A percentile compares a stretch with the other conserved stretches of the same genome.
Conservation (phyloP, 1,139 yeast species). For the Taphrina confusa region DNA sequence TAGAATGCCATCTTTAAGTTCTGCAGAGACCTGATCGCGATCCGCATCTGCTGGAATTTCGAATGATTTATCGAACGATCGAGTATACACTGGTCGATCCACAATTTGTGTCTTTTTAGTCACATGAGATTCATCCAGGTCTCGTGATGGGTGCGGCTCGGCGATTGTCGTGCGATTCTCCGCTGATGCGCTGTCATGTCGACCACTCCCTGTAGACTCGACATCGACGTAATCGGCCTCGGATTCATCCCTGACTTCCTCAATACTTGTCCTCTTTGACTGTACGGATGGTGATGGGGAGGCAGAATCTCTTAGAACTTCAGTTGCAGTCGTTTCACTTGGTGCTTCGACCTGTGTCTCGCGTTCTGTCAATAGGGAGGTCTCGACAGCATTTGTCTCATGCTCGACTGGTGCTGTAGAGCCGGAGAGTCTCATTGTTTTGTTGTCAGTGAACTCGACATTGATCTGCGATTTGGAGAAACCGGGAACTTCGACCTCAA, state of each 20-base stretch:
- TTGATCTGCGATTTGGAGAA: constrained; percentile 7
- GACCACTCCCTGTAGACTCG: no score
- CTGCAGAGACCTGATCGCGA: constrained; percentile 6
- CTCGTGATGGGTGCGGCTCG: no score
- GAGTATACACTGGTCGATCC: neutral
- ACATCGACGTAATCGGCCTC: constrained; percentile 11
- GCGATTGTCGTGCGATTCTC: neutral
- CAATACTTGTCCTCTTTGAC: constrained; percentile 14
- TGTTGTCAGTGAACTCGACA: constrained; percentile 10
- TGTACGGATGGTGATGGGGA: neutral
- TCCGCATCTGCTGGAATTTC: constrained; percentile 4
- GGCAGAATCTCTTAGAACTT: neutral
- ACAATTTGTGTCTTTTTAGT: neutral
- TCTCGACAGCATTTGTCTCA: neutral
- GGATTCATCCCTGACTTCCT: constrained; percentile 13
- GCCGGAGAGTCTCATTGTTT: constrained; percentile 2
- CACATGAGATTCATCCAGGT: no score
- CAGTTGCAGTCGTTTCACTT: neutral
- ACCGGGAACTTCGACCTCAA: constrained; percentile 8
- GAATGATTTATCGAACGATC: constrained; percentile 1
- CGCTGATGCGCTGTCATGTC: no score
- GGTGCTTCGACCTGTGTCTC: neutral
- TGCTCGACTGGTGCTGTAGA: neutral
- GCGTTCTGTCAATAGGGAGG: neutral
- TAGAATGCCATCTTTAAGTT: constrained; percentile 8